Base-by-base conservation (phyloP, 352 stramenopile genomes). In the Pythium scleroteichum region DNA sequence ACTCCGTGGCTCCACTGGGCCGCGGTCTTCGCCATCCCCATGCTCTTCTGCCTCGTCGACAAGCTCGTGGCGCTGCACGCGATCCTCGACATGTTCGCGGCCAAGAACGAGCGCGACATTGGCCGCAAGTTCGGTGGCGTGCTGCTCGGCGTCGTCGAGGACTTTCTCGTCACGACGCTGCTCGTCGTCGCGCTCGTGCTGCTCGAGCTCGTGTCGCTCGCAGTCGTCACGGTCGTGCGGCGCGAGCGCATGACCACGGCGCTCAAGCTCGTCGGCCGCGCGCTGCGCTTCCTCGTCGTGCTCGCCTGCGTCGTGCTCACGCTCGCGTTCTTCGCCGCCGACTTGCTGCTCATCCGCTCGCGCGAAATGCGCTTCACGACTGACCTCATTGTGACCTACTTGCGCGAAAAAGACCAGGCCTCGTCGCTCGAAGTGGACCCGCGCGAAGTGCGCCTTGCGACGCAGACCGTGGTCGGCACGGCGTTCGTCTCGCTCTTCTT, bases 351-450 rank as follows among this genome's bases (percentile, higher is more conserved):
- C 22, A 53, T 88, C 29, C 68, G 67, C 8, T 62, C 70, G 0
- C 69, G 66, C 0, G 29, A 69, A 7, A 75, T 85, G 63, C 76
- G 76, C 12, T 85, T 88, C 58, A 88, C 78, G 26, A 73, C 77
- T 20, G 78, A 84, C 29, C 66, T 77, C 16, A 62, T 79, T 14
- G 48, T 47, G 0, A 73, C 68, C 54, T 71, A 75, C 20, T 58
- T 72, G 6, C 62, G 69, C 23, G 70, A 73, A 24, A 69, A 76
- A 33, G 59, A 66, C 29, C 71, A 68, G 10, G 68, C 68, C 2
- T 59, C 56, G 19, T 46, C 48, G 1, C 42, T 78, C 5, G 53
- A 66, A 9, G 67, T 86, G 32, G 72, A 73, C 4, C 35, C 68
- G 12, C 58, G 69, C 14, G 65, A 79, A n/a, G 52, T 69, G n/a